phyloP scores from a whole-genome alignment of 768 basidiomycete genomes.

The Russula sp. region DNA sequence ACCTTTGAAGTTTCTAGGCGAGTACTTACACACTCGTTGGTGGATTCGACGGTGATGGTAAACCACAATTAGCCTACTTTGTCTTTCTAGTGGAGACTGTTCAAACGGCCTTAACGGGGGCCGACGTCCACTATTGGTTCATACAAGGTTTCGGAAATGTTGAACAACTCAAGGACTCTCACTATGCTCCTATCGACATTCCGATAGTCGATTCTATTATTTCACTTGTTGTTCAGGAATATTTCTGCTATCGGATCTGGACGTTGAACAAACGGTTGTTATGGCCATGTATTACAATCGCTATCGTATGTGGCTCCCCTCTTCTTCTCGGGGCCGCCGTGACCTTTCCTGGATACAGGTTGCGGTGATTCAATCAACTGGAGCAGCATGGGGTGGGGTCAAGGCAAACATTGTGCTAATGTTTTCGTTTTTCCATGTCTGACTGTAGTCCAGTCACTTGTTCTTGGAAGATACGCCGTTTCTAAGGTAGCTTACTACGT shows the following conservation, averaged over 20 bases:
- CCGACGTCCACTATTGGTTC: constrained; percentile 18
- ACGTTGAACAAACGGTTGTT: neutral
- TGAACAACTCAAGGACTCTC: neutral
- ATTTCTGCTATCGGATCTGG: constrained; percentile 18
- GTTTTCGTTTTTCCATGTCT: neutral
- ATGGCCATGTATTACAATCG: neutral
- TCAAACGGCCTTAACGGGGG: constrained; percentile 1
- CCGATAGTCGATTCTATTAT: neutral
- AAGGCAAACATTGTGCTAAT: neutral
- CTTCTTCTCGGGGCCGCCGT: neutral
- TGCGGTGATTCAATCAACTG: neutral
- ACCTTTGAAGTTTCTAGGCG: neutral
- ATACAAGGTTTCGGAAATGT: neutral
- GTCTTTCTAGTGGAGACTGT: constrained; percentile 5
- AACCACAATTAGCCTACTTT: neutral
- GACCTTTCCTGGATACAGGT: neutral
- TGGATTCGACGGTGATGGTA: neutral
- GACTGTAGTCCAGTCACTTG: neutral
- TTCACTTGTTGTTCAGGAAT: constrained; percentile 3
- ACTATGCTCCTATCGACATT: neutral
- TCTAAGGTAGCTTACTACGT: constrained; percentile 3
- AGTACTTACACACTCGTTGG: neutral
- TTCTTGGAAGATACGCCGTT: neutral
- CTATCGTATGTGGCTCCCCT: neutral
- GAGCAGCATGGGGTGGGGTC: constrained; percentile 20